phyloP scores from a whole-genome alignment of 192 early-diverging fungal species.

The Coemansia umbellata region DNA sequence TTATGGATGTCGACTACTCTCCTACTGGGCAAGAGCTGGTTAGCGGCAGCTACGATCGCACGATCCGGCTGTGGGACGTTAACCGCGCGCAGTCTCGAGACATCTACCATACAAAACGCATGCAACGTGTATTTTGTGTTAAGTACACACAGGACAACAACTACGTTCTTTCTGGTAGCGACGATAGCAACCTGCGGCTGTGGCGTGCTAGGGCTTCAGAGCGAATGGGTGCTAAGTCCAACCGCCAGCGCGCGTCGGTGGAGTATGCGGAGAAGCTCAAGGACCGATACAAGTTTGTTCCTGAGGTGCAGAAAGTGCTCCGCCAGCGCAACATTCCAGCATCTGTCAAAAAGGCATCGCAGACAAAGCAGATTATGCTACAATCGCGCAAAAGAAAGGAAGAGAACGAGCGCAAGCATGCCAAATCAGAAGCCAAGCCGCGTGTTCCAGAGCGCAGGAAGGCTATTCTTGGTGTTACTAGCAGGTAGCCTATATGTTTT shows the following conservation, averaged over 20 bases:
- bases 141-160: constrained; percentile 93
- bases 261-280: constrained; percentile 88
- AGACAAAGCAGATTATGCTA: constrained; percentile 78
- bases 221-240: constrained; percentile 69
- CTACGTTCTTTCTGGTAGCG: constrained; percentile 90
- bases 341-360: constrained; percentile 73
- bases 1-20: constrained; percentile 96
- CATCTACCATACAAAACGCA: constrained; percentile 96
- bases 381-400: constrained; percentile 81
- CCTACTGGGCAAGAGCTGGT: constrained; percentile 96
- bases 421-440: constrained; percentile 53
- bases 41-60: constrained; percentile 93
- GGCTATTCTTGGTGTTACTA: constrained; percentile 59
- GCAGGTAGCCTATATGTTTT: constrained; percentile 19
- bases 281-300: constrained; percentile 86
- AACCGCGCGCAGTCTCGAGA: constrained; percentile 81
- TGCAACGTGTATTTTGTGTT: constrained; percentile 95
- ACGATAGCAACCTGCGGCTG: constrained; percentile 95
- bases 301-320: constrained; percentile 83
- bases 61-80: constrained; percentile 82
- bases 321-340: constrained; percentile 86
- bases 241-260: constrained; percentile 71
- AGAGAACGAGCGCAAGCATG: constrained; percentile 87
- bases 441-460: constrained; percentile 70
- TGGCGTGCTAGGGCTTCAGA: constrained; percentile 96